Conservation (phyloP, 805 yeast genomes). For the Saccharomyces mikatae region DNA sequence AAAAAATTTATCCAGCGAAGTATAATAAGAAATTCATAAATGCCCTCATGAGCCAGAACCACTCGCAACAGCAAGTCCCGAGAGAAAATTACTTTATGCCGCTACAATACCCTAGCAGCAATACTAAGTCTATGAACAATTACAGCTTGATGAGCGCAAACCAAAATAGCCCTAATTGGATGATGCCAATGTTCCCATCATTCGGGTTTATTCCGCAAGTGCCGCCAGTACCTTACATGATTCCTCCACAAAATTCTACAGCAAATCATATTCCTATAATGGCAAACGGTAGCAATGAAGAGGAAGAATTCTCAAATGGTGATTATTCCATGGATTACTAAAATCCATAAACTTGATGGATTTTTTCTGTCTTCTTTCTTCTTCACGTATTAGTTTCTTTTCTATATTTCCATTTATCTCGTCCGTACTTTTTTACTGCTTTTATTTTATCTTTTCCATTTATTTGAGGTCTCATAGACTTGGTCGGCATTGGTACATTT, state of each 20-base stretch:
- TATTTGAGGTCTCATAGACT: neutral
- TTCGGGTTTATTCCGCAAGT: neutral
- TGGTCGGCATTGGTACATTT: no score
- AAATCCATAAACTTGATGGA: neutral
- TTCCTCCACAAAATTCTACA: neutral
- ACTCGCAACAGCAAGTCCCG: constrained; percentile 4
- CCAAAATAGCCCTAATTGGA: neutral
- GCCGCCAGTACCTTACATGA: neutral
- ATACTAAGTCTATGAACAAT: neutral
- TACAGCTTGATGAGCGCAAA: neutral
- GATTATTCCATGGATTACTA: neutral
- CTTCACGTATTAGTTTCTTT: neutral
- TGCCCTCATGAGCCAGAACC: constrained; percentile 21
- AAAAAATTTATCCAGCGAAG: constrained; percentile 1
- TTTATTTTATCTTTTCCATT: neutral
- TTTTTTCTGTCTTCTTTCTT: neutral
- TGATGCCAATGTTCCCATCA: neutral
- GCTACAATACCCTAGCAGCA: neutral
- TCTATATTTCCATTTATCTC: neutral
- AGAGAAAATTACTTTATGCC: constrained; percentile 1
- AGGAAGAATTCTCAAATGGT: neutral
- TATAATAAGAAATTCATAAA: constrained; percentile 23
- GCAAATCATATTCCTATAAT: constrained; percentile 1
- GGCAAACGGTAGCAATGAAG: neutral
- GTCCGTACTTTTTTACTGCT: neutral